phyloP scores from a whole-genome alignment of 2,329 filamentous ascomycete genomes.

The Fusarium nisikadoi region DNA sequence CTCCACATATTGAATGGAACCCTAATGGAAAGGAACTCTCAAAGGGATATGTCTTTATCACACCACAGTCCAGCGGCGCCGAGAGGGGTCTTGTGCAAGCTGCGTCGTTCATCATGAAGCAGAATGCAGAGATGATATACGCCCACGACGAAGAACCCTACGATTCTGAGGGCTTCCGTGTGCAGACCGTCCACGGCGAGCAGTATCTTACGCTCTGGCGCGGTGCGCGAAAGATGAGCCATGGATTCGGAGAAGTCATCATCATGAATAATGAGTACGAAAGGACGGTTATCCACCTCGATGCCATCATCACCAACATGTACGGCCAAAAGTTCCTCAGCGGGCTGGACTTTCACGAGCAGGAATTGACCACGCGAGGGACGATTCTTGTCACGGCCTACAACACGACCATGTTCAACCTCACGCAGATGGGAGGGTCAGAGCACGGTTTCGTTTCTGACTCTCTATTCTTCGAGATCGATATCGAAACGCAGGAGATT shows the following conservation, averaged over 20 bases:
- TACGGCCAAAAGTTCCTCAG: slow-evolving; percentile 5
- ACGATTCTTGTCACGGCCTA: slow-evolving; percentile 42
- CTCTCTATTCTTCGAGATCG: slow-evolving; percentile 55
- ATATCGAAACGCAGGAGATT: slow-evolving; percentile 52
- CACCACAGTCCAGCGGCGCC: slow-evolving; percentile 19
- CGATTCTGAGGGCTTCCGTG: slow-evolving; percentile 38
- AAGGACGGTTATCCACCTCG: slow-evolving; percentile 18
- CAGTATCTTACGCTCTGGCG: slow-evolving; percentile 47
- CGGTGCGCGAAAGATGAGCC: slow-evolving; percentile 41
- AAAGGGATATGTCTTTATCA: slow-evolving; percentile 45
- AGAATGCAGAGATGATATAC: slow-evolving; percentile 47
- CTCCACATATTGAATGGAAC: slow-evolving; percentile 34
- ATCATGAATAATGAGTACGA: slow-evolving; percentile 47
- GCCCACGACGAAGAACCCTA: slow-evolving; percentile 26
- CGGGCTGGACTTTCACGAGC: slow-evolving; percentile 39
- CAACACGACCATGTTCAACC: slow-evolving; percentile 36
- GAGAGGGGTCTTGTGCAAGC: slow-evolving; percentile 24
- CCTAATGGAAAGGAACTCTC: slow-evolving; percentile 33
- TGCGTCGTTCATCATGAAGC: slow-evolving; percentile 39
- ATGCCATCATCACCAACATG: slow-evolving; percentile 9
- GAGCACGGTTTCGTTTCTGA: slow-evolving; percentile 41
- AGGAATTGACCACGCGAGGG: slow-evolving; percentile 33
- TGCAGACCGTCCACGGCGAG: slow-evolving; percentile 46
- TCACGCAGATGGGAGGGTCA: slow-evolving; percentile 30
- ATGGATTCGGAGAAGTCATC: slow-evolving; percentile 48